A percentile compares a stretch with the other conserved stretches of the same genome.
Evolutionary conservation across 2,329 filamentous ascomycete genomes (phyloP).

Genomic region (Fusarium poae): DNA sequence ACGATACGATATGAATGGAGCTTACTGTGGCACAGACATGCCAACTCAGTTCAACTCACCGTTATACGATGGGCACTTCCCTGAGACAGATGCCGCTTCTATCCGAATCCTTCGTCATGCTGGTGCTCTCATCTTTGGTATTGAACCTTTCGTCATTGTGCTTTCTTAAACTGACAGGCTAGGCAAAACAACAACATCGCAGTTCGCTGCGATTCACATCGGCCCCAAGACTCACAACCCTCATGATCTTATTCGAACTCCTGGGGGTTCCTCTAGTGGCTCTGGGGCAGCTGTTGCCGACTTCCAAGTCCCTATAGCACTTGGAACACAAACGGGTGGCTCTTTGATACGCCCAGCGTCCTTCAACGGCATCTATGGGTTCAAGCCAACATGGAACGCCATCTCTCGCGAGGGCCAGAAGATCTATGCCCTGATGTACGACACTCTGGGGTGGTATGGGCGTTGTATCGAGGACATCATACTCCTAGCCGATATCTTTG

Average conservation of each 20-base stretch:
- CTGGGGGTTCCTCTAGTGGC: slow-evolving; percentile 76
- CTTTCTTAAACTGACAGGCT: neutral
- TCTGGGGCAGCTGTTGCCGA: slow-evolving; percentile 76
- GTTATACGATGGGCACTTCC: slow-evolving; percentile 63
- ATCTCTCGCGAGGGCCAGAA: slow-evolving; percentile 73
- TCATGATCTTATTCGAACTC: slow-evolving; percentile 73
- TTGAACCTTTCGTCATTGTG: neutral
- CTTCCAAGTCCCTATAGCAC: slow-evolving; percentile 69
- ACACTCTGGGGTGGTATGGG: slow-evolving; percentile 73
- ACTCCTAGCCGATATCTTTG: slow-evolving; percentile 67
- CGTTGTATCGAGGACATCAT: slow-evolving; percentile 70
- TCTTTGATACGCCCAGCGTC: slow-evolving; percentile 74
- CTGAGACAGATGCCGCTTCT: slow-evolving; percentile 64
- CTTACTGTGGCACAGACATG: slow-evolving; percentile 59
- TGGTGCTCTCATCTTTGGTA: slow-evolving; percentile 68
- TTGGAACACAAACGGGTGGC: slow-evolving; percentile 77
- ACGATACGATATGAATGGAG: neutral
- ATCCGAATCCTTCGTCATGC: slow-evolving; percentile 66
- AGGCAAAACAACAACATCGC: slow-evolving; percentile 66
- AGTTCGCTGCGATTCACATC: slow-evolving; percentile 69
- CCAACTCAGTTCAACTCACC: slow-evolving; percentile 69
- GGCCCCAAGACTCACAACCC: slow-evolving; percentile 71
- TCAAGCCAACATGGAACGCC: slow-evolving; percentile 76
- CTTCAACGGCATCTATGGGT: slow-evolving; percentile 74
- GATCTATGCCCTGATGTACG: slow-evolving; percentile 69